These are phyloP conservation scores for Hamigera avellanea DNA, from an alignment of 495 filamentous ascomycete species.

Conservation along the genomic window DNA sequence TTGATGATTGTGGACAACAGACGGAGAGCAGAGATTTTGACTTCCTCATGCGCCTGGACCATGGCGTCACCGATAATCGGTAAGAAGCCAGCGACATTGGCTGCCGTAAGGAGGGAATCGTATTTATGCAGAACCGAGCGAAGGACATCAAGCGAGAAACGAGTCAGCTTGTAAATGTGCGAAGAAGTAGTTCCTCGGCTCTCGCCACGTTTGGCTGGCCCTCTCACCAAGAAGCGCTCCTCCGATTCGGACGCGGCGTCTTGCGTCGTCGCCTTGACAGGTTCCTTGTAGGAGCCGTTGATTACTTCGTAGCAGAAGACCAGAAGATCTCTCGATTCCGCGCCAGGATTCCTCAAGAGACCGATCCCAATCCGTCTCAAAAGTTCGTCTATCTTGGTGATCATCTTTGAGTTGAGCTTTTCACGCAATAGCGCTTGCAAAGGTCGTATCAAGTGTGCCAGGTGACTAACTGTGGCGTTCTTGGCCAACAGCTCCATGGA, in stretches of 20 bases:
- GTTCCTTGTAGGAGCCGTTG: constrained; percentile 64
- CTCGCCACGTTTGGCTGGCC: constrained; percentile 53
- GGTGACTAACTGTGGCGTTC: constrained; percentile 57
- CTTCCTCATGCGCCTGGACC: constrained; percentile 73
- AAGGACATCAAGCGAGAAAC: constrained; percentile 78
- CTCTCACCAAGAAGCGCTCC: constrained; percentile 62
- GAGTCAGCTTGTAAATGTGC: constrained; percentile 69
- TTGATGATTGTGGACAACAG: constrained; percentile 76
- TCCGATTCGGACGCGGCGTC: constrained; percentile 45
- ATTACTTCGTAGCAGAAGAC: constrained; percentile 92
- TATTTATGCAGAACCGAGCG: constrained; percentile 72
- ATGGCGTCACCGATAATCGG: constrained; percentile 81
- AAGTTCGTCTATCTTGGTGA: constrained; percentile 83
- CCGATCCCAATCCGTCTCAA: constrained; percentile 74
- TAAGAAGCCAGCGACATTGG: constrained; percentile 72
- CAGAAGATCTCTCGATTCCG: constrained; percentile 64
- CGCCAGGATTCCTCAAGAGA: constrained; percentile 64
- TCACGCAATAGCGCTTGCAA: constrained; percentile 67
- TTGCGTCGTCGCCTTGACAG: constrained; percentile 13
- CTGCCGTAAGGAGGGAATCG: constrained; percentile 61
- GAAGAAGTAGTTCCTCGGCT: constrained; percentile 56
- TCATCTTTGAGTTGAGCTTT: constrained; percentile 66
- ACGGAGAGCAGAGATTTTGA: constrained; percentile 73
- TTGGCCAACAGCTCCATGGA: constrained; percentile 90
- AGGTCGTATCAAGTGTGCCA: constrained; percentile 66